Base-by-base conservation (phyloP, 495 filamentous ascomycete genomes). In the Penicillium ucsense region DNA sequence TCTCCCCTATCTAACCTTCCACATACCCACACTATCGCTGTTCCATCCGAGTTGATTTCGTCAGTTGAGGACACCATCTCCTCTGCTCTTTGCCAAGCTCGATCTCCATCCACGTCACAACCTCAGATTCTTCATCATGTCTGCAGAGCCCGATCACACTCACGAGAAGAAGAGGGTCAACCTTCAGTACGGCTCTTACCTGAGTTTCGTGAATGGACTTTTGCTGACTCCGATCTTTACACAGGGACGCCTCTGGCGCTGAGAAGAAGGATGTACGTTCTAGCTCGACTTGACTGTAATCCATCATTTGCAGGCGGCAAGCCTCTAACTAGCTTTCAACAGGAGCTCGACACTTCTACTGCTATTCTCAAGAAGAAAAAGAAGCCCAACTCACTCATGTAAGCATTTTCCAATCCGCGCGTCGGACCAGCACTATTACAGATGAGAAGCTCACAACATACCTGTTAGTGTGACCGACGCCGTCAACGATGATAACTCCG, bases 311-410 rank as follows among this genome's bases (percentile, higher is more conserved):
- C 52, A 50, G 35, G 35, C 39, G 27, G 33, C 6, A 29, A 11
- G 41, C 35, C 44, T 34, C 45, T 48, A 37, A 42, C 32, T 11
- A 35, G 30, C n/a, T 6, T 35, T 35, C 37, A 35, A 47, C 62
- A 94, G 88, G 83, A 83, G 52, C 85, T 95, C 60, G 91, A 95
- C 57, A 91, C 86, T 38, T 79, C 92, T n/a, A 97, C 94, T 11
- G 92, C 92, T 55, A 98, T 98, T 53, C 80, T 98, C 55, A 96
- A 95, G 76, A 96, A 95, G 79, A 98, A 98, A 82, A 98, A 98
- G 89, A 98, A 98, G 89, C 89, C 89, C 50, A 98, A 98, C 73
- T 89, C 87, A 50, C 70, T 98, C 69, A 94, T 97, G 88, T 90
- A 77, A 60, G 85, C 68, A 53, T 20, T 20, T 2, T 20, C 20